Evolutionary conservation across 495 filamentous ascomycete genomes (phyloP).

Genomic region (Xylaria intraflava): DNA sequence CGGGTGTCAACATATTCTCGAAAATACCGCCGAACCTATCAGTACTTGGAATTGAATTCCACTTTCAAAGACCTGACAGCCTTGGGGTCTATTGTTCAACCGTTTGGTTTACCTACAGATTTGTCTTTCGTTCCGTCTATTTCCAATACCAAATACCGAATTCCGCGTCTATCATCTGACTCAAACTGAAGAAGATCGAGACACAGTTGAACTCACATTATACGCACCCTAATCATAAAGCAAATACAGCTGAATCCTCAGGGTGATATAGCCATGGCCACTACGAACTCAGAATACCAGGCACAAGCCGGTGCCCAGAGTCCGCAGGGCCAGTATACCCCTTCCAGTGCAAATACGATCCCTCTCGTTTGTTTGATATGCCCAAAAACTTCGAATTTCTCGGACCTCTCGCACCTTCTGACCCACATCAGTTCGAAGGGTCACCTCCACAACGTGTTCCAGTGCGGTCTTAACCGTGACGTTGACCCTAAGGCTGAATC

Average conservation of each 20-base stretch:
- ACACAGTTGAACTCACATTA: neutral
- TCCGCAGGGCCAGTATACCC: neutral
- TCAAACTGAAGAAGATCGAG: neutral
- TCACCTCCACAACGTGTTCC: slow-evolving; percentile 70
- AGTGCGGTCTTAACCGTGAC: slow-evolving; percentile 57
- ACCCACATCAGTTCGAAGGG: slow-evolving; percentile 84
- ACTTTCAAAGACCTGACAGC: no score
- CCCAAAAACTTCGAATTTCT: slow-evolving; percentile 68
- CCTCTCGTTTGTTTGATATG: slow-evolving; percentile 74
- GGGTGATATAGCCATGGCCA: neutral
- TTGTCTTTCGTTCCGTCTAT: neutral
- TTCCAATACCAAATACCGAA: neutral
- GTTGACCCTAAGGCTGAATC: slow-evolving; percentile 46
- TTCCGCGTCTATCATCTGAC: neutral
- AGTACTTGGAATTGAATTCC: no score
- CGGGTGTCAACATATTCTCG: no score
- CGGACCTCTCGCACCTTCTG: slow-evolving; percentile 80
- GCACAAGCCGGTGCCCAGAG: neutral
- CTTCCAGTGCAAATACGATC: slow-evolving; percentile 26
- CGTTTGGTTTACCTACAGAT: neutral
- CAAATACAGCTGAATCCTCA: neutral
- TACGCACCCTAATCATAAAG: neutral
- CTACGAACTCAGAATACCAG: slow-evolving; percentile 2
- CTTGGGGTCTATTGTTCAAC: no score
- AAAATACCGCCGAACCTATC: no score